A percentile compares a stretch with the other conserved stretches of the same genome.
Evolutionary conservation across 1,284 basidiomycete genomes (phyloP).

Genomic region (Hemileia vastatrix): DNA sequence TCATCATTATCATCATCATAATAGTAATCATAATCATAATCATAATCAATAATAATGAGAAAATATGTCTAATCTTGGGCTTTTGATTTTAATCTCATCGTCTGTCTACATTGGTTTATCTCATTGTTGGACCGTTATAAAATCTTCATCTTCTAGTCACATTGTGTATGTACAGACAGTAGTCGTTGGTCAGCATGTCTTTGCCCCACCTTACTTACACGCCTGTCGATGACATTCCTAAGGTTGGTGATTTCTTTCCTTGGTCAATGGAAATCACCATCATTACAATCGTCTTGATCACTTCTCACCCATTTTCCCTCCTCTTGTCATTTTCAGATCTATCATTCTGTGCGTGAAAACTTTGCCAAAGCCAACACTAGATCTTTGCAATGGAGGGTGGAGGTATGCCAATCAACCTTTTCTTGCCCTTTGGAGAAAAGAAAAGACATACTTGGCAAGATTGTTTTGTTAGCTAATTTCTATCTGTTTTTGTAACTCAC

Average conservation of each 20-base stretch:
- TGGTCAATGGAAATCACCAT: not conserved
- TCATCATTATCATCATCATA: too few relatives aligned
- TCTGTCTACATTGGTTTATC: too few relatives aligned
- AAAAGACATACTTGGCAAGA: not conserved
- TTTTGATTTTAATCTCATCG: too few relatives aligned
- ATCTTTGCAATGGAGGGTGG: constrained; percentile 18
- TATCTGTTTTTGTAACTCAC: not conserved
- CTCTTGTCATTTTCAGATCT: not conserved
- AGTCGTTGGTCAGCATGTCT: too few relatives aligned
- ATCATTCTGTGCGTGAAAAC: not conserved
- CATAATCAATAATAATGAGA: too few relatives aligned
- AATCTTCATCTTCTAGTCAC: too few relatives aligned
- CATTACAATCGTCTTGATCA: not conserved
- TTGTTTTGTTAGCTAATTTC: not conserved
- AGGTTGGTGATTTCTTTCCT: not conserved
- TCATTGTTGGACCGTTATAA: too few relatives aligned
- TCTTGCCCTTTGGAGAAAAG: not conserved
- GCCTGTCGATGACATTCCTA: constrained; percentile 13
- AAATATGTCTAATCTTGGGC: too few relatives aligned
- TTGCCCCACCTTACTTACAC: too few relatives aligned
- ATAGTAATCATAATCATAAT: too few relatives aligned
- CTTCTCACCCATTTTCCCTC: not conserved
- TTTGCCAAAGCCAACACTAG: constrained; percentile 9
- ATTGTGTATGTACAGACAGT: too few relatives aligned
- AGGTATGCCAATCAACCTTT: constrained; percentile 6